Percentiles rank a stretch among this genome's conserved stretches.
Conservation (phyloP, 352 stramenopile species). For the Thalassiosira hispida region DNA sequence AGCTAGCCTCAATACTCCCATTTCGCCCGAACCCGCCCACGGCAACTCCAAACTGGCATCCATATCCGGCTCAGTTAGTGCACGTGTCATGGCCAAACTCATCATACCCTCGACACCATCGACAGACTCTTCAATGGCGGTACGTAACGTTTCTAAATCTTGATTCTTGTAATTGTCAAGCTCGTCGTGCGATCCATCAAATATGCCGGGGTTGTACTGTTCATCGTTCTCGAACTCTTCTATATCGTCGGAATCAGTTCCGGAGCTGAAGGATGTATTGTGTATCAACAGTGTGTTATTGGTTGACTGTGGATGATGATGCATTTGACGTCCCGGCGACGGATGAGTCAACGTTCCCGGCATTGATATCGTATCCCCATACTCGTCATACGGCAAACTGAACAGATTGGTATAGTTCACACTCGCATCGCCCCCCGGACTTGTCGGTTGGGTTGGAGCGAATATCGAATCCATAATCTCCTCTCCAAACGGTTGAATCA, state of each 20-base stretch:
- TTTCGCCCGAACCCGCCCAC: slow-evolving; percentile 16
- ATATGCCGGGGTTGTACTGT: slow-evolving; percentile 6
- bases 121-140: slow-evolving; percentile 59
- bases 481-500: no score
- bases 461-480: not conserved
- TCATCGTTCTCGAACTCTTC: slow-evolving; percentile 9
- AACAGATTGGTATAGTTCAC: slow-evolving; percentile 6
- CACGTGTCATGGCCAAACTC: slow-evolving; percentile 73
- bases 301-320: no score
- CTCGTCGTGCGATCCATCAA: slow-evolving; percentile 60
- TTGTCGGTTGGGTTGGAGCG: not conserved
- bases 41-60: slow-evolving; percentile 31
- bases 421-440: not conserved
- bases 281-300: slow-evolving; percentile 8
- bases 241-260: slow-evolving; percentile 4
- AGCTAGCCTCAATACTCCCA: slow-evolving; percentile 67
- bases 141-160: slow-evolving; percentile 75
- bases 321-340: no score
- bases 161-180: slow-evolving; percentile 84
- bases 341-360: no score
- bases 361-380: not conserved
- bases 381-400: slow-evolving; percentile 6
- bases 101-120: slow-evolving; percentile 78
- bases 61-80: slow-evolving; percentile 59
- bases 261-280: slow-evolving; percentile 12